Evolutionary conservation across 495 filamentous ascomycete species (phyloP).

Genomic region (Cryomyces antarcticus): DNA sequence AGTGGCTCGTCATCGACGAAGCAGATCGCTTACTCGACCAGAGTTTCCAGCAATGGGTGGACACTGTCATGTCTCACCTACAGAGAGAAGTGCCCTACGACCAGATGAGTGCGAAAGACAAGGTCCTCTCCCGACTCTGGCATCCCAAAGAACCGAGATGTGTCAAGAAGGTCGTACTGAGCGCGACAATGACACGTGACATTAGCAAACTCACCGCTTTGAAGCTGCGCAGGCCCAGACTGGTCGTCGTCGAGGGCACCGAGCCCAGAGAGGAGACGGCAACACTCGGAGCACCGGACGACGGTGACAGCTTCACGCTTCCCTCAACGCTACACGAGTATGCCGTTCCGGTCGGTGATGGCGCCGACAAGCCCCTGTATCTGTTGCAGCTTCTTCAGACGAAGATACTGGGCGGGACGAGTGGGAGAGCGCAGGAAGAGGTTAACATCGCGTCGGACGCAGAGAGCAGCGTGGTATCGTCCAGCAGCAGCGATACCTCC

Average conservation of each 20-base stretch:
- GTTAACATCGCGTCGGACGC: background rate
- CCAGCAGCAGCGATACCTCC: background rate
- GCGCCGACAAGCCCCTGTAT: slow-evolving; percentile 66
- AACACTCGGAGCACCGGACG: slow-evolving; percentile 4
- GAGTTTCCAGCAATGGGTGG: slow-evolving; percentile 82
- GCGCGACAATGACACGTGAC: slow-evolving; percentile 86
- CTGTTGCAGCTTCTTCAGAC: slow-evolving; percentile 32
- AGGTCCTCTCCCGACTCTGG: slow-evolving; percentile 19
- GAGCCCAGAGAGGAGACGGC: background rate
- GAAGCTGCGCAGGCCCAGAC: slow-evolving; percentile 44
- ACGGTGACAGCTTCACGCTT: background rate
- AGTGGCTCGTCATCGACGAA: slow-evolving; percentile 85
- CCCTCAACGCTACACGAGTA: slow-evolving; percentile 37
- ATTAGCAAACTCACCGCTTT: slow-evolving; percentile 57
- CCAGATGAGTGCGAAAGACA: slow-evolving; percentile 25
- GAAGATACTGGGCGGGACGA: background rate
- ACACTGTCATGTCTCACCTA: slow-evolving; percentile 44
- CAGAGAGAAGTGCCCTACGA: slow-evolving; percentile 21
- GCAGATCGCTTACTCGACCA: slow-evolving; percentile 81
- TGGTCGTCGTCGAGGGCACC: slow-evolving; percentile 8
- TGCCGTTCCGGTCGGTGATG: slow-evolving; percentile 49
- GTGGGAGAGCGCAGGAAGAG: background rate
- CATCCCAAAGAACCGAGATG: slow-evolving; percentile 20
- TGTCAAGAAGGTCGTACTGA: slow-evolving; percentile 55
- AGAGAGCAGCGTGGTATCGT: background rate